Evolutionary conservation across 495 filamentous ascomycete species (phyloP).

Genomic region (Xylaria palmicola): DNA sequence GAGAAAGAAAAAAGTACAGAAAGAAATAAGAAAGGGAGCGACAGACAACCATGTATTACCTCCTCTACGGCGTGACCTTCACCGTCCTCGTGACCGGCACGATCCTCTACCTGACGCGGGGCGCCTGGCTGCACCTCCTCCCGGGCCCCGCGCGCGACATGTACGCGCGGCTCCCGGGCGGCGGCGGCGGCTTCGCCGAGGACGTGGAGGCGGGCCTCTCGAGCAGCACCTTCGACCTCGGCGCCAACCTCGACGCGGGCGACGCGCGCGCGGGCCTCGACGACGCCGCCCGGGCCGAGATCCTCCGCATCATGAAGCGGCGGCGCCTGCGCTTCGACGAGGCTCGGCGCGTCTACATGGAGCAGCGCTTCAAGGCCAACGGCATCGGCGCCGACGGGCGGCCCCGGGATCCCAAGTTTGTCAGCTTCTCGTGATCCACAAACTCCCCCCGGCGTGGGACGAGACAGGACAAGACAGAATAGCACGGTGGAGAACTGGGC

Average conservation of each 20-base stretch:
- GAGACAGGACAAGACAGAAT: neutral
- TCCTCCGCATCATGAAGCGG: constrained; percentile 84
- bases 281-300: constrained; percentile 70
- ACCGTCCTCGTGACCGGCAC: constrained; percentile 55
- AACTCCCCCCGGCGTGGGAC: too few species aligned
- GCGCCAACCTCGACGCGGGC: constrained; percentile 70
- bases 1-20: too few species aligned
- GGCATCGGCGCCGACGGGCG: constrained; percentile 84
- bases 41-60: constrained; percentile 65
- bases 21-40: too few species aligned
- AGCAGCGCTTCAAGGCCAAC: constrained; percentile 79
- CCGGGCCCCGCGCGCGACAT: constrained; percentile 59
- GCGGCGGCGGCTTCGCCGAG: constrained; percentile 71
- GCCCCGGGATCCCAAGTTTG: constrained; percentile 91
- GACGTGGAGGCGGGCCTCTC: constrained; percentile 86
- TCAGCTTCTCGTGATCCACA: constrained; percentile 71
- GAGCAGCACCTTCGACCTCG: constrained; percentile 76
- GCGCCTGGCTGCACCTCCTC: constrained; percentile 66
- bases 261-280: constrained; percentile 82
- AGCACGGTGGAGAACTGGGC: neutral
- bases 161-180: constrained; percentile 71
- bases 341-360: constrained; percentile 78
- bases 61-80: constrained; percentile 74
- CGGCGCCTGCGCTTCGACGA: constrained; percentile 81
- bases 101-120: constrained; percentile 77